Base-by-base conservation (phyloP, 192 early-diverging fungal species). In the Gamsiella multidivaricata region DNA sequence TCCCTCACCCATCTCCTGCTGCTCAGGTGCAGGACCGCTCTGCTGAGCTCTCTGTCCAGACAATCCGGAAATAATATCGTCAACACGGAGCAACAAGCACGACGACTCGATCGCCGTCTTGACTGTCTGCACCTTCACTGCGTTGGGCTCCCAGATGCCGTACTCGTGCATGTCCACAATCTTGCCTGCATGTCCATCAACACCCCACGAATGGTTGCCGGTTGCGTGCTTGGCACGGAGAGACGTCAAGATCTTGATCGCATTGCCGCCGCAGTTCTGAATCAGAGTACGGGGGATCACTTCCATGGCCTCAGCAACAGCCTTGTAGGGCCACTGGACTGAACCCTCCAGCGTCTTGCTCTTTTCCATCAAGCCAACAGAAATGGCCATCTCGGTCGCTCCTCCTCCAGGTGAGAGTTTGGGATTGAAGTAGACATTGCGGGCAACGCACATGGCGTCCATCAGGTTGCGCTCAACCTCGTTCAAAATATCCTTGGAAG, bases 71-170 rank as follows among this genome's bases (percentile, higher is more conserved):
- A 99, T 96, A 84, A 99, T 98, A 84, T 98, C 98, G 75, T 99
- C 98, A 39, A 95, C 93, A 56, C 94, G 90, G 65, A 95, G 78
- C 51, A 95, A 73, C 71, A 95, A 62, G 67, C 91, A 94, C 25
- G 94, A 90, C 34, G 89, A 97, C 88, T 99, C 98, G 67, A 99
- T 95, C 22, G 98, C 98, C 23, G 98, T 98, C 91, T 98, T 99
- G 85, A 99, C 90, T 4, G 96, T 99, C 88, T 99, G 98, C 12
- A 97, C 91, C 88, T 99, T 99, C 76, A 99, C 98, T n/a, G 96
- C 96, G 61, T 92, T 89, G 15, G 98, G 97, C 84, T 99, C 98
- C 98, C 98, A 99, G 50, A 99, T 87, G 68, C 98, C 98, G 65
- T 98, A 99, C 59, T 93, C 89, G 52, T 91, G 89, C 98, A 99